Percentiles rank a stretch among this genome's conserved stretches.
These are phyloP conservation scores for Calonectria ilicicola DNA, from an alignment of 2,329 filamentous ascomycete species.

Conservation along the genomic window DNA sequence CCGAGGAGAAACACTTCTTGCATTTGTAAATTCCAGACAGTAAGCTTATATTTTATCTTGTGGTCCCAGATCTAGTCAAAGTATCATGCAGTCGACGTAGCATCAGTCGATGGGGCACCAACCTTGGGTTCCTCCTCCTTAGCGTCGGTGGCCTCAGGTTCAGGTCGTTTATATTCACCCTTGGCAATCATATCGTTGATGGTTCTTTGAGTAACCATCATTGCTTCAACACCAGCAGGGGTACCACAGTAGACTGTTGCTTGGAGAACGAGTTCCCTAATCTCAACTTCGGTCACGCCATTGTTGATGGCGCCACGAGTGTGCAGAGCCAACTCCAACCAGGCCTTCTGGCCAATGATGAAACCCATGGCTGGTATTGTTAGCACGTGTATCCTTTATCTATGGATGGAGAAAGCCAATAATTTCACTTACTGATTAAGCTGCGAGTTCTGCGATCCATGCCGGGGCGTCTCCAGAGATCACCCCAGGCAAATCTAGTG, in stretches of 20 bases:
- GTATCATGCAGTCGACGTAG: neutral
- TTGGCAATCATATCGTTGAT: slow-evolving; percentile 16
- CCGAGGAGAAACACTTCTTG: neutral
- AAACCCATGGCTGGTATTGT: slow-evolving; percentile 17
- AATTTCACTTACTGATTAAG: slow-evolving; percentile 24
- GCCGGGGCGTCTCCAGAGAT: slow-evolving; percentile 29
- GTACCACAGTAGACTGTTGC: slow-evolving; percentile 35
- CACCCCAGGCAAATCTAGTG: slow-evolving; percentile 30
- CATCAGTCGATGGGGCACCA: neutral
- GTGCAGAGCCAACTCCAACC: slow-evolving; percentile 28
- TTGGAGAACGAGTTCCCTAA: slow-evolving; percentile 30
- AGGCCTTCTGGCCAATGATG: slow-evolving; percentile 31
- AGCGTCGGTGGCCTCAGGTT: neutral
- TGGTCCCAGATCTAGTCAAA: neutral
- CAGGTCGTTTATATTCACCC: neutral
- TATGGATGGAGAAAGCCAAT: neutral
- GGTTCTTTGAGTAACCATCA: slow-evolving; percentile 34
- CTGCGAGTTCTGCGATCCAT: slow-evolving; percentile 36
- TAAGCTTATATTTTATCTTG: slow-evolving; percentile 5
- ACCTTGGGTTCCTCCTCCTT: neutral
- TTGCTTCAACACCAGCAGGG: slow-evolving; percentile 31
- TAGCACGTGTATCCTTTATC: neutral
- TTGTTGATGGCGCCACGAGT: slow-evolving; percentile 32
- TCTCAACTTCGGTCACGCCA: slow-evolving; percentile 33
- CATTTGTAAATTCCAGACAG: neutral